Evolutionary conservation across 2,329 filamentous ascomycete species (phyloP).

Genomic region (Septoria petroselini): DNA sequence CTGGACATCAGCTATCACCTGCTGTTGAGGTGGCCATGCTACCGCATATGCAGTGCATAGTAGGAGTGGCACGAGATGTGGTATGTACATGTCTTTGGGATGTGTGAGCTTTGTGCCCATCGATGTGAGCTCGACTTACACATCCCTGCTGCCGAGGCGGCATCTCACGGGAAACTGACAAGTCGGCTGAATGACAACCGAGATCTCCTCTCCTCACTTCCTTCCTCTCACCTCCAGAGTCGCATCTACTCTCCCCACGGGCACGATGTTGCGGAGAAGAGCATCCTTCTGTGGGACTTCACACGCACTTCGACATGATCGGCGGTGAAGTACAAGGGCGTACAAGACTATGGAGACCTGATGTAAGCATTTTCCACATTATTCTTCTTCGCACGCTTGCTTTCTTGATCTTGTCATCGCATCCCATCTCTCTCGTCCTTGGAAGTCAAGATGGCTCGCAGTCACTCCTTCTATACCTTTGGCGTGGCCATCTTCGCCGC

Average conservation of each 20-base stretch:
- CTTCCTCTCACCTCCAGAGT: neutral
- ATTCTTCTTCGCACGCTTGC: neutral
- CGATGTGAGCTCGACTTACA: too few relatives aligned
- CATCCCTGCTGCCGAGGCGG: too few relatives aligned
- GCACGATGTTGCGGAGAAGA: slow-evolving; percentile 13
- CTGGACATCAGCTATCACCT: neutral
- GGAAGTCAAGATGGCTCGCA: slow-evolving; percentile 8
- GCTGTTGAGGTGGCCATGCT: neutral
- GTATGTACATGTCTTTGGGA: too few relatives aligned
- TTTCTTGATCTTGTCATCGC: neutral
- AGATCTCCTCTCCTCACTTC: slow-evolving; percentile 1
- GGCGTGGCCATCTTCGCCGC: slow-evolving; percentile 56
- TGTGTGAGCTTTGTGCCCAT: too few relatives aligned
- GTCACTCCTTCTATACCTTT: slow-evolving; percentile 46
- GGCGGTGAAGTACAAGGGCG: neutral
- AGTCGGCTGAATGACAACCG: neutral
- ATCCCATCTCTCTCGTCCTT: neutral
- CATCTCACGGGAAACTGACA: neutral
- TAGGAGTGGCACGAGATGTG: too few relatives aligned
- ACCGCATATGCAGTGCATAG: neutral
- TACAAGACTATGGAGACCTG: neutral
- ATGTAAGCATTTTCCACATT: slow-evolving; percentile 3
- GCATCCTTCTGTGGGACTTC: slow-evolving; percentile 2
- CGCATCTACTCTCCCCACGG: slow-evolving; percentile 1
- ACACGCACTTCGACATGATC: neutral